Base-by-base conservation (phyloP, 208 protist species). In the Acanthamoeba healyi region DNA sequence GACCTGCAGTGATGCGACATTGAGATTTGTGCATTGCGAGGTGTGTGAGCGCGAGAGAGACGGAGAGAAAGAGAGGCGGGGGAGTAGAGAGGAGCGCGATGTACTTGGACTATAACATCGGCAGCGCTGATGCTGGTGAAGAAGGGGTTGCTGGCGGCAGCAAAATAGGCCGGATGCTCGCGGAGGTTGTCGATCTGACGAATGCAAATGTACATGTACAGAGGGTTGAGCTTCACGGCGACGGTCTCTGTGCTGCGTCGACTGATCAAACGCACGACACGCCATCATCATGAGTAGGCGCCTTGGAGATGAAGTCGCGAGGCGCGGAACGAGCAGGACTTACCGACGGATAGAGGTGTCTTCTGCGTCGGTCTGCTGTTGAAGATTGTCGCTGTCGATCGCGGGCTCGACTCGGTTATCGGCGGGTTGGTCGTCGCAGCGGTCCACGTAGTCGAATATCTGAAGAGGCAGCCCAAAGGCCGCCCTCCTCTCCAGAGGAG, bases 151-250 rank as follows among this genome's bases (percentile, higher is more conserved):
- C 77, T 86, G n/a, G 77, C 17, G 44, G 77, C 77, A 24, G 77
- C 77, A 49, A 86, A 38, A 26, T 86, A 86, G 77, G 77, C 77
- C 40, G 77, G 77, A 36, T 86, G 77, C 15, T 86, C 77, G 10
- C 44, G 77, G 7, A 86, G 44, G 46, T 86, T 32, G n/a, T 29
- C 44, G 34, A 86, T 86, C 46, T 86, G 77, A 1, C 77, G 77
- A 58, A 86, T 86, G 44, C 77, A 86, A 86, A 86, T 86, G 44
- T 86, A 86, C 77, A 86, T 22, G 38, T 86, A 86, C 29, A 86
- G 77, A 2, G 77, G 77, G n/a, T 86, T 86, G 26, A 86, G 40
- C 77, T 86, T 86, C 5, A 86, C 77, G 2, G 77, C 14, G 29
- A 86, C 46, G 0, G 44, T n/a, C 15, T n/a, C 77, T 22, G 40